Evolutionary conservation across 1,139 yeast species (phyloP).

Genomic region (Suhomyces wounanorum): DNA sequence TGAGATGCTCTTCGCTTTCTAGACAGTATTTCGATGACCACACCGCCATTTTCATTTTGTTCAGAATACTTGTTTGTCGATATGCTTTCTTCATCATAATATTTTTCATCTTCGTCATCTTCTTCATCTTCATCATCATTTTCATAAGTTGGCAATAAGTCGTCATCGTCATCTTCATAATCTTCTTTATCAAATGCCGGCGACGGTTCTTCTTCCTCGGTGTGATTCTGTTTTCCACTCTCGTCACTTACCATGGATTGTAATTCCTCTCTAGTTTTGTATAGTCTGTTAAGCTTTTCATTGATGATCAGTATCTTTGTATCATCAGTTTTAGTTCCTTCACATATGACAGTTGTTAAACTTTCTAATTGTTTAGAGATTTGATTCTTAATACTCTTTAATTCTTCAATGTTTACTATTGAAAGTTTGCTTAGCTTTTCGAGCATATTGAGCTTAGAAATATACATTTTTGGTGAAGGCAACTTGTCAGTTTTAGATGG

Average conservation of each 20-base stretch:
- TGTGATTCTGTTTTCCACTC: conserved; percentile 1
- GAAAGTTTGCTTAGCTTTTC: conserved; percentile 46
- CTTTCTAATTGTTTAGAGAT: conserved; percentile 46
- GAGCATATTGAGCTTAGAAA: conserved; percentile 45
- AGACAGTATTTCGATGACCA: background rate
- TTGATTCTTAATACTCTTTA: conserved; percentile 41
- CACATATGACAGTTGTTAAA: conserved; percentile 42
- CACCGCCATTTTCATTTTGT: background rate
- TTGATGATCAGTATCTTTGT: conserved; percentile 43
- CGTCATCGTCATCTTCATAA: conserved; percentile 25
- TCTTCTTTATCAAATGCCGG: conserved; percentile 18
- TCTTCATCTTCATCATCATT: conserved; percentile 21
- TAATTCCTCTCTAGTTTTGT: conserved; percentile 48
- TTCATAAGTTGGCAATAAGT: conserved; percentile 30
- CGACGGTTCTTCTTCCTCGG: conserved; percentile 16
- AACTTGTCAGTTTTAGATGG: conserved; percentile 47
- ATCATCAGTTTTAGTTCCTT: conserved; percentile 48
- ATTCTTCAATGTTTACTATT: conserved; percentile 36
- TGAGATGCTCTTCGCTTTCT: conserved; percentile 20
- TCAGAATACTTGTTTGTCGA: background rate
- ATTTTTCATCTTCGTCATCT: conserved; percentile 18
- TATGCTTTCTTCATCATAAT: background rate
- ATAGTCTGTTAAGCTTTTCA: conserved; percentile 38
- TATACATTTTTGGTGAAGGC: conserved; percentile 54
- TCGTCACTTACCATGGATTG: conserved; percentile 42